A percentile compares a stretch with the other conserved stretches of the same genome.
Conservation (phyloP, 1,284 basidiomycete genomes). For the Mycena citricolor region DNA sequence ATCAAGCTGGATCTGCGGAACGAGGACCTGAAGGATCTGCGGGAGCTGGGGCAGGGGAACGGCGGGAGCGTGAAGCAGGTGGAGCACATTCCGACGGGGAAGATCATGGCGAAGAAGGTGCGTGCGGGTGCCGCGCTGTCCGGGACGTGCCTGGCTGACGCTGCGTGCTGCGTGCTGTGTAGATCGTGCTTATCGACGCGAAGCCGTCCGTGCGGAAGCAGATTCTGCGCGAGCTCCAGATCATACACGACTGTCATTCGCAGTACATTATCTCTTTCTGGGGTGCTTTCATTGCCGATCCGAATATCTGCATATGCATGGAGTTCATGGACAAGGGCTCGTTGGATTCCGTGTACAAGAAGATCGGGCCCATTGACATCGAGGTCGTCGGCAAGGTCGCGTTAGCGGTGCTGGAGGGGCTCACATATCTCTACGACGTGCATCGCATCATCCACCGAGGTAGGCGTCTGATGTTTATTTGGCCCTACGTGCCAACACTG, state of each 20-base stretch:
- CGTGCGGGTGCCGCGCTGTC: slow-evolving; percentile 26
- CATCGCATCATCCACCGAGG: slow-evolving; percentile 99
- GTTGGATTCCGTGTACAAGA: slow-evolving; percentile 92
- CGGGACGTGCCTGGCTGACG: not conserved
- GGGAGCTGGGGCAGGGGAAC: slow-evolving; percentile 95
- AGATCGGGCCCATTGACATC: slow-evolving; percentile 87
- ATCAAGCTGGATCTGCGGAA: slow-evolving; percentile 75
- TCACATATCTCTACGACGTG: slow-evolving; percentile 98
- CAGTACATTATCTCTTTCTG: slow-evolving; percentile 95
- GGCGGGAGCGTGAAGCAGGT: slow-evolving; percentile 97
- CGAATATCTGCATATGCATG: slow-evolving; percentile 99
- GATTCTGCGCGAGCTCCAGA: slow-evolving; percentile 95
- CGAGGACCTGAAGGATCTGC: slow-evolving; percentile 81
- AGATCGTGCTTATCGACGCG: slow-evolving; percentile 98
- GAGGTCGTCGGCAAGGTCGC: slow-evolving; percentile 91
- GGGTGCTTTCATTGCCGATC: slow-evolving; percentile 93
- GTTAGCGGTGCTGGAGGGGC: slow-evolving; percentile 87
- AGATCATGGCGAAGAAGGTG: slow-evolving; percentile 95
- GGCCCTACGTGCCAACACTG: too few species aligned
- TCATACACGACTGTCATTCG: slow-evolving; percentile 97
- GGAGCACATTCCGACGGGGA: slow-evolving; percentile 87
- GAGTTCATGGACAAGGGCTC: slow-evolving; percentile 95
- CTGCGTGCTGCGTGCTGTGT: not conserved
- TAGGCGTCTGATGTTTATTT: slow-evolving; percentile 35
- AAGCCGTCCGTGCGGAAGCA: slow-evolving; percentile 97